A percentile compares a stretch with the other conserved stretches of the same genome.
phyloP scores from a whole-genome alignment of 495 filamentous ascomycete genomes.

The Aspergillus taichungensis region DNA sequence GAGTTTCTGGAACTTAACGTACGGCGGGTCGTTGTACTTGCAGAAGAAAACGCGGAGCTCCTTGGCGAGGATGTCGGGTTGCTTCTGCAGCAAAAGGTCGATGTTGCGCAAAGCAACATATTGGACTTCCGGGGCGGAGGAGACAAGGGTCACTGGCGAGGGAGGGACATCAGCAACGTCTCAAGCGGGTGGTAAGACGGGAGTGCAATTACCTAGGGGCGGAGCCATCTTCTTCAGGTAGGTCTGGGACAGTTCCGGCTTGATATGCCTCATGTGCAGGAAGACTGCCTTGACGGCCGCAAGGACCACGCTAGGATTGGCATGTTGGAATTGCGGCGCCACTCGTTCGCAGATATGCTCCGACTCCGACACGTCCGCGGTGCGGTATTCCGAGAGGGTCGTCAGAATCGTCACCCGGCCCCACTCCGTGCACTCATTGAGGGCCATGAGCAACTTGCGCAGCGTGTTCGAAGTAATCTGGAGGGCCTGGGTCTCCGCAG shows the following conservation, averaged over 20 bases:
- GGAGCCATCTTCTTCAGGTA: conserved; percentile 99
- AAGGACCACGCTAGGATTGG: conserved; percentile 92
- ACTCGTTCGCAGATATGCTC: conserved; percentile 98
- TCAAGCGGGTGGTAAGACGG: background rate
- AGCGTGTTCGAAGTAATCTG: conserved; percentile 70
- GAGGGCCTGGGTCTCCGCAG: conserved; percentile 83
- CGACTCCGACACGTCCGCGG: conserved; percentile 82
- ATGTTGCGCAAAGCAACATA: conserved; percentile 96
- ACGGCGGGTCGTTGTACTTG: conserved; percentile 98
- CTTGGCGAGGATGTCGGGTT: conserved; percentile 92
- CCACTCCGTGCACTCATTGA: conserved; percentile 99
- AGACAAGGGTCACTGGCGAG: conserved; percentile 76
- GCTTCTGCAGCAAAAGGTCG: conserved; percentile 87
- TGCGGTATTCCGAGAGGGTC: conserved; percentile 80
- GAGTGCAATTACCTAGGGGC: conserved; percentile 60
- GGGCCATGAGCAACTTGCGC: conserved; percentile 91
- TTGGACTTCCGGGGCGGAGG: conserved; percentile 92
- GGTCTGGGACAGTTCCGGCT: conserved; percentile 62
- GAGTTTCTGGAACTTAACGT: conserved; percentile 94
- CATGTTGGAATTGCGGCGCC: conserved; percentile 95
- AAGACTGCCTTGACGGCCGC: conserved; percentile 98
- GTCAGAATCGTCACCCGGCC: conserved; percentile 91
- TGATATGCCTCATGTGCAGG: conserved; percentile 84
- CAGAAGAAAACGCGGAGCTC: conserved; percentile 98
- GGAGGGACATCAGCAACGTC: conserved; percentile 5